Evolutionary conservation across 345 rosid genomes (phyloP), one percentile per base, ranked within the genome.

Genomic region (Aegle marmelos): DNA sequence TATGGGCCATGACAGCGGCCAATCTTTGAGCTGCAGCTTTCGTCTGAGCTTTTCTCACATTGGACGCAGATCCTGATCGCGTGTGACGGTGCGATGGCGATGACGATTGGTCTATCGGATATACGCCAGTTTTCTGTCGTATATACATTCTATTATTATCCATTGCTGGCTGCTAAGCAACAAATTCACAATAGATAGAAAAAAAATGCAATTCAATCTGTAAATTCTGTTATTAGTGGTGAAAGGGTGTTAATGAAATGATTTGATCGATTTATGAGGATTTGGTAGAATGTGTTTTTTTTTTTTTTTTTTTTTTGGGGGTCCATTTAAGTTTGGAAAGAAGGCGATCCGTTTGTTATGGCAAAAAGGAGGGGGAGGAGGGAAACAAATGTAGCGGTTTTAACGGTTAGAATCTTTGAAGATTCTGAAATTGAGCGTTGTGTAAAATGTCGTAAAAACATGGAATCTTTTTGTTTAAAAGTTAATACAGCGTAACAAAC

Each of bases 21-120:
- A 92, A 90, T 88, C 91, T 82, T 76, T 87, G 93, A 27, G 99
- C 97, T 2, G 98, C 98, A 19, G 98, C 98, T 85, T 95, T 93
- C 1, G 99, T 89, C 75, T 93, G 98, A 8, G 93, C 94, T 79
- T 91, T 93, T 85, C 84, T 92, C 53, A 82, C 76, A 62, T 74
- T 87, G 17, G 87, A 79, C 17, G 60, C 56, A 1, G 99, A 95
- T 72, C 93, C 98, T 9, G 97, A 73, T 24, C 98, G 91, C 27
- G n/a, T 6, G 11, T 63, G 97, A 31, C 87, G 88, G 68, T 75
- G 78, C 24, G 91, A 80, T 2, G 98, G 85, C 28, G 87, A 53
- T 59, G 74, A 9, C 2, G 94, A 94, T 0, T 93, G 88, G 63
- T 72, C 73, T 86, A 13, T 27, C 21, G n/a, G 77, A 64, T 64